phyloP scores from a whole-genome alignment of 1,139 yeast species.

The Candida pseudocylindracea region DNA sequence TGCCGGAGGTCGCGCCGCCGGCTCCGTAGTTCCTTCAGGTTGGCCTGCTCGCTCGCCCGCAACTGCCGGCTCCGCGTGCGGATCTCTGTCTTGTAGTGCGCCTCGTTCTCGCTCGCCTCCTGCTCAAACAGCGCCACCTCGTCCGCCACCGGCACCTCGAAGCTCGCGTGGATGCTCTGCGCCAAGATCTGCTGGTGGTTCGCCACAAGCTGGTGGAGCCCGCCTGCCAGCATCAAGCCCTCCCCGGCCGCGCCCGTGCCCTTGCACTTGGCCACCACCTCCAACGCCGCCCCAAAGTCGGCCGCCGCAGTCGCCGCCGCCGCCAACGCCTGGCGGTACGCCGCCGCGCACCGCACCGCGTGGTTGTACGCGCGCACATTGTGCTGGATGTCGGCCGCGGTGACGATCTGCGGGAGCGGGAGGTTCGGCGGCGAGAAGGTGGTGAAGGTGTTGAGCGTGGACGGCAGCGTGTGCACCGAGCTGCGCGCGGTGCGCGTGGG shows the following conservation, averaged over 20 bases:
- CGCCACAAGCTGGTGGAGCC: slow-evolving; percentile 54
- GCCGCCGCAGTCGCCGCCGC: slow-evolving; percentile 41
- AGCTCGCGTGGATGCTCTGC: slow-evolving; percentile 24
- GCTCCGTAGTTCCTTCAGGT: slow-evolving; percentile 27
- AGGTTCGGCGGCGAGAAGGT: slow-evolving; percentile 27
- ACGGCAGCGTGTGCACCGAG: slow-evolving; percentile 6
- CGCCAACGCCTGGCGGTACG: slow-evolving; percentile 25
- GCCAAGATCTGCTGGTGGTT: slow-evolving; percentile 61
- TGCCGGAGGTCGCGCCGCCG: slow-evolving; percentile 37
- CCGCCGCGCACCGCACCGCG: slow-evolving; percentile 26
- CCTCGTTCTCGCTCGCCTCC: slow-evolving; percentile 20
- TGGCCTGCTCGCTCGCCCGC: slow-evolving; percentile 31
- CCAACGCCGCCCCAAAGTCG: slow-evolving; percentile 52
- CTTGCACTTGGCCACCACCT: slow-evolving; percentile 38
- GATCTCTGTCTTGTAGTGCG: slow-evolving; percentile 28
- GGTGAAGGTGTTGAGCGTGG: slow-evolving; percentile 13
- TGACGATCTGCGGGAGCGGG: slow-evolving; percentile 36
- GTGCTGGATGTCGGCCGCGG: slow-evolving; percentile 30
- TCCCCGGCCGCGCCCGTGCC: slow-evolving; percentile 43
- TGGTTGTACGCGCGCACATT: slow-evolving; percentile 23
- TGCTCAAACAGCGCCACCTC: slow-evolving; percentile 18
- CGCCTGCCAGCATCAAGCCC: slow-evolving; percentile 53
- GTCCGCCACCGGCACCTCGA: slow-evolving; percentile 29
- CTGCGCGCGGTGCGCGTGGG: neutral
- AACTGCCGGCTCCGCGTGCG: slow-evolving; percentile 25